Conservation (phyloP, 148 eudicot genomes). For the Beta vulgaris region DNA sequence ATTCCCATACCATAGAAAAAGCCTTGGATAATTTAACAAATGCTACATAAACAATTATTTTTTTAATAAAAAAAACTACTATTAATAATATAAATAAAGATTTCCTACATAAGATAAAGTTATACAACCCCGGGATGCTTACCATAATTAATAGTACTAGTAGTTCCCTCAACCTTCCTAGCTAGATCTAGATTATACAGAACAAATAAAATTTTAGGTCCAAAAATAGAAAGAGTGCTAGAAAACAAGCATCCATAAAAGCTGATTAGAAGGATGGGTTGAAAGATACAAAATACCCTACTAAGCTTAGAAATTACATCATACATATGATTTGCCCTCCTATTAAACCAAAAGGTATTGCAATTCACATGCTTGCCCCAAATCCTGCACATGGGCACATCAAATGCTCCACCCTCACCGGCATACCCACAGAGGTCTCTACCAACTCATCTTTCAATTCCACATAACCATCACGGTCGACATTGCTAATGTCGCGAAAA, state of each 20-base stretch:
- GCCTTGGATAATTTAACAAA: too few species aligned
- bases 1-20: too few species aligned
- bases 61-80: background rate
- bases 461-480: constrained; percentile 23
- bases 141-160: constrained; percentile 7
- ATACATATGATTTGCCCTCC: background rate
- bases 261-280: background rate
- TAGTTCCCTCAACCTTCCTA: constrained; percentile 21
- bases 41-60: too few species aligned
- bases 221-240: background rate
- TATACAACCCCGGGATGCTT: constrained; percentile 19
- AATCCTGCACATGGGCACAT: constrained; percentile 11
- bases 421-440: background rate
- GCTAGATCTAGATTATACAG: constrained; percentile 26
- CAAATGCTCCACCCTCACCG: background rate
- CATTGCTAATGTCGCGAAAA: constrained; percentile 8
- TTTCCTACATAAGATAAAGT: constrained; percentile 13
- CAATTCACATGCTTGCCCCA: constrained; percentile 15
- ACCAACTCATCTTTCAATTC: background rate
- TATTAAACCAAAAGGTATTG: background rate
- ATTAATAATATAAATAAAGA: background rate
- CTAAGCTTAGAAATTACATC: constrained; percentile 2
- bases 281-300: constrained; percentile 17
- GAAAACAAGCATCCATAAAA: constrained; percentile 17
- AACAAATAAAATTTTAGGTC: constrained; percentile 13